Percentiles rank a stretch among this genome's conserved stretches.
phyloP scores from a whole-genome alignment of 2,329 filamentous ascomycete species.

The Neoscytalidium dimidiatum region DNA sequence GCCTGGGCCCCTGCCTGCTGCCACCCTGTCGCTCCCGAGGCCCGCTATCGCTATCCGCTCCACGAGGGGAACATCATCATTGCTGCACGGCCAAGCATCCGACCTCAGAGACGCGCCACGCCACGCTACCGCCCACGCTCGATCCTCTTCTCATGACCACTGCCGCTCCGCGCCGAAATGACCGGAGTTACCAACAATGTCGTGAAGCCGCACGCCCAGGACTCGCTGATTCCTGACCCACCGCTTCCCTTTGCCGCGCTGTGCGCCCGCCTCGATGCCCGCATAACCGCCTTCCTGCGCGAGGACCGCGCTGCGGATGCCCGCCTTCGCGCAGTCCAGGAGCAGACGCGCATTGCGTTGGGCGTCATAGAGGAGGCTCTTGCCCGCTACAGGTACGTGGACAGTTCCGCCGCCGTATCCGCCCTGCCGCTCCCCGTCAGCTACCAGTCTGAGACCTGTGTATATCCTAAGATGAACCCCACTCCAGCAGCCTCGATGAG shows the following conservation, averaged over 20 bases:
- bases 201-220: conserved; percentile 24
- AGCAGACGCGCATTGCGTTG: conserved; percentile 72
- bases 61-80: not conserved
- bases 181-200: conserved; percentile 41
- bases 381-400: conserved; percentile 68
- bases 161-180: conserved; percentile 37
- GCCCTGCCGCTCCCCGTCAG: conserved; percentile 7
- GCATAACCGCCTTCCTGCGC: conserved; percentile 65
- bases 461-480: conserved; percentile 25
- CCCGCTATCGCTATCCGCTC: conserved; percentile 1
- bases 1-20: not conserved
- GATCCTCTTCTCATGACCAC: conserved; percentile 37
- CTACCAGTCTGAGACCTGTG: conserved; percentile 7
- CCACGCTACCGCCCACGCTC: conserved; percentile 11
- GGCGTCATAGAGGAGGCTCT: conserved; percentile 75
- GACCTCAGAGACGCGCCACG: not conserved
- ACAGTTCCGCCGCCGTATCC: not conserved
- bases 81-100: conserved; percentile 1
- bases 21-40: not conserved
- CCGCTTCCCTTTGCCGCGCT: conserved; percentile 50
- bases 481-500: conserved; percentile 63
- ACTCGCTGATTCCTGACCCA: conserved; percentile 40
- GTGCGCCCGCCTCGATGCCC: conserved; percentile 56
- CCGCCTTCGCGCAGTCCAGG: conserved; percentile 64
- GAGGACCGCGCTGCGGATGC: conserved; percentile 53